A percentile compares a stretch with the other conserved stretches of the same genome.
phyloP scores from a whole-genome alignment of 2,329 filamentous ascomycete species.

The Colletotrichum nymphaeae region DNA sequence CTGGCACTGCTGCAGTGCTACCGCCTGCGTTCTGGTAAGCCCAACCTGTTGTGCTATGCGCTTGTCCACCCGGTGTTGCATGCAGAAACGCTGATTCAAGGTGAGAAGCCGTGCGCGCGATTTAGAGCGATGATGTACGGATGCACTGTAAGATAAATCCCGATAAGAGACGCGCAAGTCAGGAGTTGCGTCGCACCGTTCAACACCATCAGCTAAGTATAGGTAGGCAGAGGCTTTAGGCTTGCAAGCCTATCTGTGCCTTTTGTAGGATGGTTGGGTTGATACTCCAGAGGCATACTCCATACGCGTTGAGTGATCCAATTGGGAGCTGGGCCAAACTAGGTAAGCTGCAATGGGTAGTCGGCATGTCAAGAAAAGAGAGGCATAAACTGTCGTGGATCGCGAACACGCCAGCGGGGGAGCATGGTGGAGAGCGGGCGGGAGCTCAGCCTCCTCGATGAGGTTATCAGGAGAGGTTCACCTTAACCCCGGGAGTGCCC shows the following conservation, averaged over 20 bases:
- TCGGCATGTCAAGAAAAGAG: slow-evolving; percentile 6
- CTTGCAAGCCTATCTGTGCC: background rate
- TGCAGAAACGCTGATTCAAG: slow-evolving; percentile 5
- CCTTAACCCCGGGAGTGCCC: slow-evolving; percentile 3
- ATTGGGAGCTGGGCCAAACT: background rate
- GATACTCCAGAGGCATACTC: background rate
- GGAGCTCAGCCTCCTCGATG: slow-evolving; percentile 16
- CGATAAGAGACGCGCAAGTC: slow-evolving; percentile 13
- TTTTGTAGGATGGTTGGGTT: background rate
- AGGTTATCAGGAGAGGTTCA: slow-evolving; percentile 23
- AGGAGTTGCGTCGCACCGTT: slow-evolving; percentile 2
- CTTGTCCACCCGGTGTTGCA: background rate
- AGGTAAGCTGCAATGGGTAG: slow-evolving; percentile 12
- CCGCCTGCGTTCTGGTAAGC: background rate
- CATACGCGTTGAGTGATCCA: background rate
- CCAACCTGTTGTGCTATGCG: background rate
- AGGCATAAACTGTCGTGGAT: slow-evolving; percentile 25
- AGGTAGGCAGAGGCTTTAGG: too few species aligned
- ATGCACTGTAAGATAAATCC: background rate
- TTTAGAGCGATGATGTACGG: background rate
- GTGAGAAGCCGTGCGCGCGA: background rate
- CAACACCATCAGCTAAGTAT: background rate
- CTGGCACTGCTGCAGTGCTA: background rate
- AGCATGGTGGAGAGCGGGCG: slow-evolving; percentile 15
- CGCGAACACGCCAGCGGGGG: slow-evolving; percentile 12